Conservation (phyloP, 2,329 filamentous ascomycete genomes). For the Lachnellula occidentalis region DNA sequence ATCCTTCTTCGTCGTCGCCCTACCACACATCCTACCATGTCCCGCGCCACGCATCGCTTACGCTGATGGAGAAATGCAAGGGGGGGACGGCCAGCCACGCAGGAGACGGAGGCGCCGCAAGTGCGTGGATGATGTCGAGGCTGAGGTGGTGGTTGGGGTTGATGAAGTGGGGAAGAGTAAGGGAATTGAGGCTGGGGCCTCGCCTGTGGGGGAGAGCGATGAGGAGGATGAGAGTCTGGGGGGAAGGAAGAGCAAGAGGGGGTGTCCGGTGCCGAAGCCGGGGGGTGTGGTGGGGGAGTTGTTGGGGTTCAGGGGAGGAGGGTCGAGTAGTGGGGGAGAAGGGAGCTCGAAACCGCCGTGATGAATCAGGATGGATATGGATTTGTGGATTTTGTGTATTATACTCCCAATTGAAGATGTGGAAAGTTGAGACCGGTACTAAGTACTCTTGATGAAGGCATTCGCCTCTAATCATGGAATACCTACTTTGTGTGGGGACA, state of each 20-base stretch:
- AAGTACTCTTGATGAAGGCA: background rate
- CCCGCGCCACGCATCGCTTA: slow-evolving; percentile 72
- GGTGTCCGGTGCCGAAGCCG: slow-evolving; percentile 92
- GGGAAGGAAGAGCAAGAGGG: slow-evolving; percentile 49
- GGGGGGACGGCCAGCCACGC: slow-evolving; percentile 27
- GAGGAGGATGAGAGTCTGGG: slow-evolving; percentile 39
- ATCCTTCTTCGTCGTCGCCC: slow-evolving; percentile 85
- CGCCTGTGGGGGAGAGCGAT: slow-evolving; percentile 26
- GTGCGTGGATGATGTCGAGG: slow-evolving; percentile 34
- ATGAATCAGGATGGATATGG: background rate
- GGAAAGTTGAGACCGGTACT: too few relatives aligned
- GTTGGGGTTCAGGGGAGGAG: slow-evolving; percentile 35
- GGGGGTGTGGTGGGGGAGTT: slow-evolving; percentile 70
- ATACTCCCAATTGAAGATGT: background rate
- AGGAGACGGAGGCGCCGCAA: slow-evolving; percentile 40
- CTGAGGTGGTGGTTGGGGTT: slow-evolving; percentile 25
- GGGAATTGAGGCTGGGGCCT: slow-evolving; percentile 31
- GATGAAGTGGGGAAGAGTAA: slow-evolving; percentile 38
- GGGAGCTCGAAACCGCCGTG: slow-evolving; percentile 23
- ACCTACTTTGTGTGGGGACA: background rate
- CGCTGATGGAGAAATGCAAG: slow-evolving; percentile 52
- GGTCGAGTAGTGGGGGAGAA: slow-evolving; percentile 20
- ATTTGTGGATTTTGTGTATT: background rate
- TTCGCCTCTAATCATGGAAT: background rate
- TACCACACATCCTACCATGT: slow-evolving; percentile 88